phyloP scores from a whole-genome alignment of 805 yeast genomes.

The Yamadazyma philogaea region DNA sequence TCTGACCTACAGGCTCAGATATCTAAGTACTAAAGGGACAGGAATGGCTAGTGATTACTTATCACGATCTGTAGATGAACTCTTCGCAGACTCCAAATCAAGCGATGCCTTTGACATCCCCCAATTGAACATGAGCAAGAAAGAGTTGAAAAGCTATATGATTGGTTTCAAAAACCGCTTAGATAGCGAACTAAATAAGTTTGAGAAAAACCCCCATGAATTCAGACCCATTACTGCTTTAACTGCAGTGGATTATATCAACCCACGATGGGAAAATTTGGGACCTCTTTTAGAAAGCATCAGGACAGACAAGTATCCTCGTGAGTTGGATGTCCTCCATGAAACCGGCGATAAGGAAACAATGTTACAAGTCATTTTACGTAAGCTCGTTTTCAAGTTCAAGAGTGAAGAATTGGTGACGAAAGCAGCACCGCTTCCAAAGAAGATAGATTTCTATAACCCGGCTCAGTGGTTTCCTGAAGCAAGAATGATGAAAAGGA shows the following conservation, averaged over 20 bases:
- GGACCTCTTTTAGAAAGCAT: constrained; percentile 20
- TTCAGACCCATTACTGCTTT: background rate
- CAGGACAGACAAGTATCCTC: constrained; percentile 18
- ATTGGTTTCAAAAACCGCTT: background rate
- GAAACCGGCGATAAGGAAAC: constrained; percentile 19
- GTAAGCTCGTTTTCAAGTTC: constrained; percentile 24
- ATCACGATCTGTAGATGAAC: background rate
- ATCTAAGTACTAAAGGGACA: background rate
- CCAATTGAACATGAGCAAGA: background rate
- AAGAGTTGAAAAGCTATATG: background rate
- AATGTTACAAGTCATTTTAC: constrained; percentile 20
- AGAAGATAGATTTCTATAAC: constrained; percentile 27
- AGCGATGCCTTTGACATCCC: constrained; percentile 1
- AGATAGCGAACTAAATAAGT: background rate
- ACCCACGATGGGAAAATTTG: constrained; percentile 25
- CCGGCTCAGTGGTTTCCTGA: constrained; percentile 72
- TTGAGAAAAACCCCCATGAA: background rate
- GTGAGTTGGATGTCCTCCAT: constrained; percentile 16
- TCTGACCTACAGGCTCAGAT: background rate
- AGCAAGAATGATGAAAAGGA: constrained; percentile 76
- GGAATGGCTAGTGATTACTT: background rate
- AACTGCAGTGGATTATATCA: constrained; percentile 19
- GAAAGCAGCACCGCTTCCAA: constrained; percentile 1
- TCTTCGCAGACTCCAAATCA: background rate
- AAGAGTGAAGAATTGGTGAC: constrained; percentile 5